Evolutionary conservation across 768 basidiomycete species (phyloP).

Genomic region (Boletellus ananas): DNA sequence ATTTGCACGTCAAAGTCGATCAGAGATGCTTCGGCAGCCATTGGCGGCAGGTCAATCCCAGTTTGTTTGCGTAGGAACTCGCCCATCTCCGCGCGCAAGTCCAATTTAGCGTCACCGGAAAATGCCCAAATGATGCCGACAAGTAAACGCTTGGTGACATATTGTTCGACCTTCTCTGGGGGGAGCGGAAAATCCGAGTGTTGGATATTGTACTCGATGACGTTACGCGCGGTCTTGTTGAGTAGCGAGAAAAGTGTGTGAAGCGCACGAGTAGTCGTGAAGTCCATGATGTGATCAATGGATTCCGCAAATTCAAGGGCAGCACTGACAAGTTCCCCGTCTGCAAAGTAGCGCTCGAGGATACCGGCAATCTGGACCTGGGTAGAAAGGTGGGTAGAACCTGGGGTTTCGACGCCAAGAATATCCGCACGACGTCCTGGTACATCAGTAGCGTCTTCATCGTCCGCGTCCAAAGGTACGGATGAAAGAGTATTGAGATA

Average conservation of each 20-base stretch:
- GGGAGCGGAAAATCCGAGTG: slow-evolving; percentile 93
- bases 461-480: slow-evolving; percentile 81
- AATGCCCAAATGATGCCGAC: slow-evolving; percentile 98
- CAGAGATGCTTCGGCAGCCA: slow-evolving; percentile 73
- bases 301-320: slow-evolving; percentile 77
- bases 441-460: slow-evolving; percentile 69
- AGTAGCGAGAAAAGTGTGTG: slow-evolving; percentile 95
- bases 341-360: slow-evolving; percentile 77
- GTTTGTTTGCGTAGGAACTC: slow-evolving; percentile 81
- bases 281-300: slow-evolving; percentile 99
- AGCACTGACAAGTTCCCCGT: slow-evolving; percentile 74
- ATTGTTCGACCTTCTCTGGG: slow-evolving; percentile 82
- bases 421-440: slow-evolving; percentile 58
- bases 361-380: slow-evolving; percentile 74
- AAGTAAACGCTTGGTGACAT: slow-evolving; percentile 84
- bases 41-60: slow-evolving; percentile 82
- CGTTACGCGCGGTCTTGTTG: slow-evolving; percentile 92
- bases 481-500: slow-evolving; percentile 77
- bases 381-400: slow-evolving; percentile 61
- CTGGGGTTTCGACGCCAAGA: slow-evolving; percentile 40
- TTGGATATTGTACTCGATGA: slow-evolving; percentile 92
- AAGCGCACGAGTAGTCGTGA: slow-evolving; percentile 85
- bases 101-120: slow-evolving; percentile 92
- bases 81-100: slow-evolving; percentile 84
- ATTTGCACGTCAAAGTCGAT: slow-evolving; percentile 96